These are phyloP conservation scores for Lasiodiplodia hormozganensis DNA, from an alignment of 2,329 filamentous ascomycete species.

Conservation along the genomic window DNA sequence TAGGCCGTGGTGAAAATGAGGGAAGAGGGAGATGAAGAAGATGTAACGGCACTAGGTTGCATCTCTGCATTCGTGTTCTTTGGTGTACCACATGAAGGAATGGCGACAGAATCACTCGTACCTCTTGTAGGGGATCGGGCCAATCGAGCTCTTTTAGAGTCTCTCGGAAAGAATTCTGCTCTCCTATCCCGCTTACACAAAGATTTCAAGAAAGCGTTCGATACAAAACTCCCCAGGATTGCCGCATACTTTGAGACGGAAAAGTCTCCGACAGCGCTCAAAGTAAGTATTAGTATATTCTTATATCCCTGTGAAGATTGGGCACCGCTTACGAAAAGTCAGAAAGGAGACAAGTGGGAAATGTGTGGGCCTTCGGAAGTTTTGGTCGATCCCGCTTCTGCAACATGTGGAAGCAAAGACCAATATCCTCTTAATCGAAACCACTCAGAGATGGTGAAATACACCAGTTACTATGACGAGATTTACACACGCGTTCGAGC, in stretches of 20 bases:
- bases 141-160: slow-evolving; percentile 2
- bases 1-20: not conserved
- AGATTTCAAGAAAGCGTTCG: not conserved
- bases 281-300: not conserved
- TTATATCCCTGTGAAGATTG: too few relatives aligned
- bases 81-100: slow-evolving; percentile 1
- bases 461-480: not conserved
- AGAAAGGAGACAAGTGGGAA: not conserved
- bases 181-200: not conserved
- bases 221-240: not conserved
- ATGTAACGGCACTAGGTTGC: not conserved
- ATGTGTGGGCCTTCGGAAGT: not conserved
- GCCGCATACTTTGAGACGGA: slow-evolving; percentile 9
- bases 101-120: not conserved
- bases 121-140: slow-evolving; percentile 1
- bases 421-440: not conserved
- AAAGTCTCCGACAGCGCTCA: not conserved
- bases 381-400: not conserved
- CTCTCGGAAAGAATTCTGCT: not conserved
- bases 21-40: not conserved
- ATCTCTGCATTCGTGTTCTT: slow-evolving; percentile 4
- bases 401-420: not conserved
- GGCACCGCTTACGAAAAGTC: too few relatives aligned
- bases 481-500: not conserved
- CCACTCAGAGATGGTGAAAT: slow-evolving; percentile 13